Evolutionary conservation across 2,329 filamentous ascomycete genomes (phyloP), one percentile per base, ranked within the genome.

Genomic region (Neonectria punicea): DNA sequence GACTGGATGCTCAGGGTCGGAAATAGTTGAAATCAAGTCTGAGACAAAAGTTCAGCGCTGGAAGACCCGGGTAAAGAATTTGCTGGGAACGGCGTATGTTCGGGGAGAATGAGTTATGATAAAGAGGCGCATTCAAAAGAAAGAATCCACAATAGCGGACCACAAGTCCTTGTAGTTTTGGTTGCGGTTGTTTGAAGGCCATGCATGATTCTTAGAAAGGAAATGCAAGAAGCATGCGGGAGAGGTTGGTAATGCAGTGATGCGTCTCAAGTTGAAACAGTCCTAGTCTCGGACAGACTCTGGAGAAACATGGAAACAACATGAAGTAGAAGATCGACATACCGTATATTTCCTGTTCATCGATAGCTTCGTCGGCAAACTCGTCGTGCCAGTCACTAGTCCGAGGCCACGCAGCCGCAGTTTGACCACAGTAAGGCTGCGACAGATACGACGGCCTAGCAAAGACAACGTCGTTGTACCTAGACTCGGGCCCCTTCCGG

Each of bases 341-440:
- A 96, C 93, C 94, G 77, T 95, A 99, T 46, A 99, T 95, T 80
- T 99, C 96, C 79, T 98, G 96, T 79, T 97, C 93, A 77, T 99
- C 96, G 71, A 99, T 97, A 62, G 92, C 92, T 73, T 98, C 94
- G 39, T 90, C 85, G 1, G 84, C 82, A 53, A 89, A 85, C 63
- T 90, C 88, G 63, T 89, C 87, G 55, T 88, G 82, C 54, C 79
- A 82, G 53, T 81, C 78, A 20, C 77, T 74, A 55, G 71, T 73
- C 43, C 74, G 76, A 51, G 75, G 73, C 75, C 79, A 81, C 69
- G 64, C 54, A 36, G 69, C 77, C 30, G 65, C 77, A 76, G 76
- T 73, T 53, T 80, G 79, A 32, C 76, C 70, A 69, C 73, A 79
- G 70, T 82, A 81, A 5, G 81, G 80, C 49, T 75, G 74, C 47